Evolutionary conservation across 768 basidiomycete species (phyloP), one percentile per base, ranked within the genome.

Genomic region (Hygrophoropsis aurantiaca): DNA sequence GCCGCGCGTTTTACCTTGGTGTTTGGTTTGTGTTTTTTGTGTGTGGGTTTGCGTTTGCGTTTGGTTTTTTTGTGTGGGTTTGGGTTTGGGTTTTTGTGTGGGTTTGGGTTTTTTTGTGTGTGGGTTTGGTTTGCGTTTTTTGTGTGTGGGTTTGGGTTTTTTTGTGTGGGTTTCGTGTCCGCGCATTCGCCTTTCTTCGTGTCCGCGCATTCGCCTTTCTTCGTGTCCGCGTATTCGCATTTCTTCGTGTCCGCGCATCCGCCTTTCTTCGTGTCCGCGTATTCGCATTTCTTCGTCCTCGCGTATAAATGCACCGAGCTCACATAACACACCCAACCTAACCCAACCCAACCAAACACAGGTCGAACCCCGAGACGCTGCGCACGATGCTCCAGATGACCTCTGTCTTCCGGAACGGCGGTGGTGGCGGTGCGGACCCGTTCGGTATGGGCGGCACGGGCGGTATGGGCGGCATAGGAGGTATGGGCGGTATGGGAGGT

Each of bases 351-450:
- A 44, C 40, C 25, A 30, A 16, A 38, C 20, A 38, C 50, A 85
- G 84, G 33, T 80, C 90, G 5, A 87, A 92, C 66, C 93, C 93
- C 0, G 82, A 92, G 49, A 71, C 73, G 11, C 73, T 95, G 52
- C 84, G 84, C 50, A 72, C 74, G 41, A 87, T 90, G 81, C 70
- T 91, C 49, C 85, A 83, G 50, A 86, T 92, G 85, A 79, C 85
- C 4, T 59, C 72, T 38, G 61, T 73, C 63, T 64, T 87, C 60
- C 70, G 74, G 1, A 58, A 56, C 10, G 47, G 40, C 26, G 25
- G 44, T 7, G 20, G 42, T 5, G 39, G 36, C 24, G 34, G 23
- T 15, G 39, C 24, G 11, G 25, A 24, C 10, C 57, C 54, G 26
- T 53, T 57, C n/a, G 59, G 59, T 21, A 39, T n/a, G n/a, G n/a